Evolutionary conservation across 2,329 filamentous ascomycete species (phyloP), one percentile per base, ranked within the genome.

Genomic region (Ophiostoma sp.): DNA sequence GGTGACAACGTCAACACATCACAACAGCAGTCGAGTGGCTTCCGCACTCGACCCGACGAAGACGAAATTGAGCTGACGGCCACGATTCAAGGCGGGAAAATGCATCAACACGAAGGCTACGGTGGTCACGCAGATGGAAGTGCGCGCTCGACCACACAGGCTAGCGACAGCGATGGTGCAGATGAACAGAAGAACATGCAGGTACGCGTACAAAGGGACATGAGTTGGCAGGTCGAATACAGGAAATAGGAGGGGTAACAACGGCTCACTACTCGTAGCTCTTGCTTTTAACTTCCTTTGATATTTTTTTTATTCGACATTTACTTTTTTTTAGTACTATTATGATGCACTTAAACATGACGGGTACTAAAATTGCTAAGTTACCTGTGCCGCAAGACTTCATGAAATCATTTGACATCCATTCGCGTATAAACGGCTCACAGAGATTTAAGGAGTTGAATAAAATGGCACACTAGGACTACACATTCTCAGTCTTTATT

Each of bases 61-160:
- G 55, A 60, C 55, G 55, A 60, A 27, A 60, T 60, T 16, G 55
- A 60, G 55, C 55, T 60, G 5, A 60, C 55, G 55, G 27, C 55
- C 5, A 60, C 55, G 9, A 27, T 60, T 27, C 55, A 38, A 12
- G 55, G 55, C 55, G 55, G 55, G 27, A 60, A 60, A 11, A 18
- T 27, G 7, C n/a, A 55, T n/a, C 16, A 27, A 8, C n/a, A 27
- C 49, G 49, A 55, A 27, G n/a, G n/a, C 49, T 55, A 55, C 49
- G 27, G 18, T 12, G 27, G 49, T 9, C 49, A 55, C 27, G 55
- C 55, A 18, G 27, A 60, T 27, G 55, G 55, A 9, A 36, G 55
- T 6, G 55, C 55, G 49, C 55, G 55, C 27, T 60, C 49, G 49
- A 55, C 49, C 8, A 60, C 55, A 27, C 55, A 60, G 27, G 27